Base-by-base conservation (phyloP, 306 rosid genomes). In the Vicia faba region DNA sequence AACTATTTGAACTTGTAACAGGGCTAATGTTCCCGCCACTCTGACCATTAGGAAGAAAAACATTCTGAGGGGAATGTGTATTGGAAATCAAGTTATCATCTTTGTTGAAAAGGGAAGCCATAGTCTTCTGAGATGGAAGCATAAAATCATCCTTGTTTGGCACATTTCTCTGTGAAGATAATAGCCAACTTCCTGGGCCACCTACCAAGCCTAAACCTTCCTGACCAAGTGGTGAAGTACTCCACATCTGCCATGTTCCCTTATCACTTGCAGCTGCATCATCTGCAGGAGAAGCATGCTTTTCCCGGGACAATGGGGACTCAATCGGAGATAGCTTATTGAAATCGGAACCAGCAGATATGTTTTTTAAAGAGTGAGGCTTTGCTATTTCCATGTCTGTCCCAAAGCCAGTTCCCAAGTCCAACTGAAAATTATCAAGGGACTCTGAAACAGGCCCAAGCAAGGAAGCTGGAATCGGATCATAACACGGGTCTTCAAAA, bases 241-340 rank as follows among this genome's bases (percentile, higher is more conserved):
- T 86, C 99, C 99, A 95, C 99, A 95, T 90, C 75, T 95, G 91
- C 99, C 99, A 95, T 36, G 96, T 88, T 78, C 95, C 95, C 68
- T 70, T 85, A 69, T 85, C 97, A 63, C 68, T 83, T 72, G 82
- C 56, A 71, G 75, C 81, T 40, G 75, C 77, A 71, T 78, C 87
- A 69, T 88, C 89, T 61, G 64, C 45, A 62, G 88, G 72, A 74
- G 60, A 80, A 61, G 76, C 59, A 69, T 74, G 86, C 73, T 86
- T 90, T 72, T 95, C 99, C 61, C 97, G 85, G 59, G 96, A 90
- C 80, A 91, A 55, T 15, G 97, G 99, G 7, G 95, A 95, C 80
- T 88, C 96, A 66, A 95, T 95, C 33, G 97, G 99, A 79, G 97
- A 95, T 14, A 76, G 97, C 81, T 86, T 95, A 77, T 46, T 88